Base-by-base conservation (phyloP, 2,329 filamentous ascomycete genomes). In the Fusarium fracticaudum region DNA sequence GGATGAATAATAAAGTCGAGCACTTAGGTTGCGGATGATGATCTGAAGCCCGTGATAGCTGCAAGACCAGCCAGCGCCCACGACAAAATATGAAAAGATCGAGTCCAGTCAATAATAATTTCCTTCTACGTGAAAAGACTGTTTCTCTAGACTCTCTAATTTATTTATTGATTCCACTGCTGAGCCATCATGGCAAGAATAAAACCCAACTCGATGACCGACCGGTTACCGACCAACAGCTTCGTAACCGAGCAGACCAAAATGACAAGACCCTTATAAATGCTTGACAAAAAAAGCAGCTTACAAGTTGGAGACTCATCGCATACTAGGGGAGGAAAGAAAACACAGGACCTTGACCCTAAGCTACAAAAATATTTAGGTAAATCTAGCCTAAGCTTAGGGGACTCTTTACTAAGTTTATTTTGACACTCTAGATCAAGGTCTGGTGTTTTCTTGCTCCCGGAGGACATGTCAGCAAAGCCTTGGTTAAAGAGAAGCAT, bases 401-500 rank as follows among this genome's bases (percentile, higher is more conserved):
- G 15, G 15, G 8, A 1, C 33, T 9, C 33, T 35, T 35, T 17
- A 1, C 15, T 15, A 15, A 35, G 15, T 35, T 35, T 35, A 35
- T 35, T 35, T 35, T 35, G 33, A 35, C 33, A 17, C 33, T 1
- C 14, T 17, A 17, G 1, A 35, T 35, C 8, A 35, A 35, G 15
- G 33, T 35, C 33, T 2, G 8, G 33, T 17, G 15, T 35, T 35
- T 35, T 35, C 33, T 35, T 35, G 33, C 14, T 17, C 8, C 15
- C 1, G 1, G 14, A 35, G 33, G 33, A 2, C 33, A 50, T 50
- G 67, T 72, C 57, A 71, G 71, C 66, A 67, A 40, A 73, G 72
- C 78, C 77, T 79, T 77, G 76, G 77, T 78, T 79, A 76, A 63
- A 15, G 5, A 70, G 70, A 47, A 78, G 76, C 60, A 73, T 78